Evolutionary conservation across 768 basidiomycete genomes (phyloP).

Genomic region (Leccinum subtestaceum): DNA sequence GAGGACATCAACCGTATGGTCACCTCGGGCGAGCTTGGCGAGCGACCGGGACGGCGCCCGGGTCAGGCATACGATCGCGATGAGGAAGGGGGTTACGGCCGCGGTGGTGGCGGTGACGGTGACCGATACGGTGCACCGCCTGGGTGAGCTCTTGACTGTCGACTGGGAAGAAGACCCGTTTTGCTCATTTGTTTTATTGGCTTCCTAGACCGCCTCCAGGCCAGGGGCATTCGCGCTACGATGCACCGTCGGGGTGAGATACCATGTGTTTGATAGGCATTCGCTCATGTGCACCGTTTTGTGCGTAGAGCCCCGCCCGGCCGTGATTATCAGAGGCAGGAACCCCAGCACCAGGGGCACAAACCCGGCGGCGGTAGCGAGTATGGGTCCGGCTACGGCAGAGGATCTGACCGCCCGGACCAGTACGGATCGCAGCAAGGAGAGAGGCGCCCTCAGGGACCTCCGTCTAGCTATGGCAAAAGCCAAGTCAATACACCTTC

Average conservation of each 20-base stretch:
- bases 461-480: constrained; percentile 1
- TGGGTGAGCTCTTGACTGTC: constrained; percentile 11
- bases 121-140: constrained; percentile 1
- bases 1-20: constrained; percentile 25
- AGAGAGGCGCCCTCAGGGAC: constrained; percentile 7
- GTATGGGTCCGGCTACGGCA: constrained; percentile 1
- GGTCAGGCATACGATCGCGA: not conserved
- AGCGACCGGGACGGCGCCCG: not conserved
- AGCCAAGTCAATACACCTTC: constrained; percentile 11
- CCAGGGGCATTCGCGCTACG: constrained; percentile 8
- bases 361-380: not conserved
- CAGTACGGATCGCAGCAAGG: constrained; percentile 12
- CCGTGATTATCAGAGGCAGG: constrained; percentile 5
- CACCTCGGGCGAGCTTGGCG: constrained; percentile 11
- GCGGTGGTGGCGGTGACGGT: not conserved
- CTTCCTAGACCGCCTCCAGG: not conserved
- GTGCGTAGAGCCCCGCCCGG: constrained; percentile 9
- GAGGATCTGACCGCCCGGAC: constrained; percentile 3
- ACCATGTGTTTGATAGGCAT: not conserved
- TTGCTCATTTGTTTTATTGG: not conserved
- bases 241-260: constrained; percentile 15
- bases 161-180: not conserved
- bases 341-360: constrained; percentile 2
- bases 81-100: not conserved
- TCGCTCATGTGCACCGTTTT: not conserved